Percentiles rank a stretch among this genome's conserved stretches.
Conservation (phyloP, 2,329 filamentous ascomycete species). For the Fusarium sp. region DNA sequence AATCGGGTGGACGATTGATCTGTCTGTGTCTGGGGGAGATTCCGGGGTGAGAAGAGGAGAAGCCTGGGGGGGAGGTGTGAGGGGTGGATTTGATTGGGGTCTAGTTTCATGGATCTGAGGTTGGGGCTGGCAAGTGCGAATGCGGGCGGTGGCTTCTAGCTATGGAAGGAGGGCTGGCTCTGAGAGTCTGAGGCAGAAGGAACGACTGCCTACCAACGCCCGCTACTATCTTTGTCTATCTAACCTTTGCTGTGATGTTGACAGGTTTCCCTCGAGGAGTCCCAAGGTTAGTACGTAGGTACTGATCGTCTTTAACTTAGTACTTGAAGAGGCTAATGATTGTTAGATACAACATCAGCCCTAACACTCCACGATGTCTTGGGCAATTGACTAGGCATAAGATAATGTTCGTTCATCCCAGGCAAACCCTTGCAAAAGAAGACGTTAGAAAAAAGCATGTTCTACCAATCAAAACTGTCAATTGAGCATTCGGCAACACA, state of each 20-base stretch:
- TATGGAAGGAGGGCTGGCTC: constrained; percentile 1
- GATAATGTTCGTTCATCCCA: not conserved
- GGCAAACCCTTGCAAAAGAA: constrained; percentile 1
- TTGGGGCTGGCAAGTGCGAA: constrained; percentile 9
- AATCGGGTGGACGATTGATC: constrained; percentile 13
- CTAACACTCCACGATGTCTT: not conserved
- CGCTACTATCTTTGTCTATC: constrained; percentile 4
- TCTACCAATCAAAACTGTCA: constrained; percentile 10
- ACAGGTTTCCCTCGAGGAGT: too few relatives aligned
- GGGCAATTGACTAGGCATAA: not conserved
- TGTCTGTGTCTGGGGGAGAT: constrained; percentile 27
- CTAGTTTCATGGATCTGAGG: constrained; percentile 12
- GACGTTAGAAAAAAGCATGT: constrained; percentile 14
- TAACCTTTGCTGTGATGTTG: not conserved
- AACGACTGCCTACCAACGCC: constrained; percentile 8
- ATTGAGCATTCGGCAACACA: constrained; percentile 13
- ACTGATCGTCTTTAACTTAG: not conserved
- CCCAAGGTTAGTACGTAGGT: too few relatives aligned
- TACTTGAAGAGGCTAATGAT: not conserved
- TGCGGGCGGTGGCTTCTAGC: constrained; percentile 24
- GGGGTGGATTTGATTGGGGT: constrained; percentile 5
- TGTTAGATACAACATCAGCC: not conserved
- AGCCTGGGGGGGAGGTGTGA: not conserved
- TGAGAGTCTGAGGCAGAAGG: not conserved
- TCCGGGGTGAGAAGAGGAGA: constrained; percentile 26